A percentile compares a stretch with the other conserved stretches of the same genome.
Evolutionary conservation across 1,139 yeast species (phyloP).

Genomic region (Geotrichum restrictum): DNA sequence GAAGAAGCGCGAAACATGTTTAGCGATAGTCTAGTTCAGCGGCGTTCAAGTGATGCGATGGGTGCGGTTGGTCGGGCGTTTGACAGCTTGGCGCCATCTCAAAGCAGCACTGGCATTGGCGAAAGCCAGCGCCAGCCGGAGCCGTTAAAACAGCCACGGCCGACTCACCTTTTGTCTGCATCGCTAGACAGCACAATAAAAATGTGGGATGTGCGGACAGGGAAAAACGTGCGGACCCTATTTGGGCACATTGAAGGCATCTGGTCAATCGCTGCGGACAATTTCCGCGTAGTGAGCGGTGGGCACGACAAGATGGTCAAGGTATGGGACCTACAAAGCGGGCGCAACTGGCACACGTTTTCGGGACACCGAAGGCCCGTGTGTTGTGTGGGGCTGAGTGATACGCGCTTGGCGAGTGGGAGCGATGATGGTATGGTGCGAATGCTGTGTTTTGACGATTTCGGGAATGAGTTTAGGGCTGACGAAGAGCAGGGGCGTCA

Average conservation of each 20-base stretch:
- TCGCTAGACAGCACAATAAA: slow-evolving; percentile 92
- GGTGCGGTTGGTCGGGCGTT: background rate
- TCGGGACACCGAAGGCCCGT: slow-evolving; percentile 72
- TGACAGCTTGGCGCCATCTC: background rate
- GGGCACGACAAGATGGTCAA: slow-evolving; percentile 88
- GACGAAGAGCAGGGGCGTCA: too few species aligned
- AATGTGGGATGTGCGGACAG: slow-evolving; percentile 84
- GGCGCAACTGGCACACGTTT: slow-evolving; percentile 90
- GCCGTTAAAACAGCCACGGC: slow-evolving; percentile 33
- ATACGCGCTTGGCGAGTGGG: slow-evolving; percentile 84
- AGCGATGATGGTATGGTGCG: slow-evolving; percentile 81
- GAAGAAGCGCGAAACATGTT: slow-evolving; percentile 16
- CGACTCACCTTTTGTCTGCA: slow-evolving; percentile 81
- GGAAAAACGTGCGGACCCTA: slow-evolving; percentile 84
- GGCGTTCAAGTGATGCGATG: background rate
- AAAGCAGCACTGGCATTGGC: background rate
- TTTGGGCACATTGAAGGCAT: slow-evolving; percentile 98
- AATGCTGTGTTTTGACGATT: slow-evolving; percentile 66
- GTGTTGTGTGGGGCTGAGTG: slow-evolving; percentile 84
- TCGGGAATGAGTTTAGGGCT: background rate
- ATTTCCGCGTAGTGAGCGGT: slow-evolving; percentile 88
- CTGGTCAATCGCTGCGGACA: slow-evolving; percentile 94
- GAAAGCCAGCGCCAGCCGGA: background rate
- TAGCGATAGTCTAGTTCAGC: slow-evolving; percentile 3
- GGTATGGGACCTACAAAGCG: slow-evolving; percentile 93